Percentiles rank a stretch among this genome's conserved stretches.
phyloP scores from a whole-genome alignment of 495 filamentous ascomycete species.

The Aspergillus kassunensis region DNA sequence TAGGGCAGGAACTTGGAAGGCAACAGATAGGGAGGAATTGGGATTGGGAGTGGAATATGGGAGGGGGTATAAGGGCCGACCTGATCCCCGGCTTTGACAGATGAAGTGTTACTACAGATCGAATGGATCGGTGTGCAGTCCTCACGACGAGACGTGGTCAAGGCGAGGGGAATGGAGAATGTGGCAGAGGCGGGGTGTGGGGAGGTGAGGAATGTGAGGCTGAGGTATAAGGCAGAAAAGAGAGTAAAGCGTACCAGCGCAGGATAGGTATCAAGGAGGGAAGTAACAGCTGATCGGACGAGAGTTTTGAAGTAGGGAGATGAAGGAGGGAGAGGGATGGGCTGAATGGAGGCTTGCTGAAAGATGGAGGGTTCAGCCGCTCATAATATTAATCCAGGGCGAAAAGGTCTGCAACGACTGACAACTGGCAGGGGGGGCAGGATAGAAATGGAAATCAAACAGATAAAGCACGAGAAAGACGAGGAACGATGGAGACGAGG shows the following conservation, averaged over 20 bases:
- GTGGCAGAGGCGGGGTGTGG: slow-evolving; percentile 16
- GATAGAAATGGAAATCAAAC: slow-evolving; percentile 4
- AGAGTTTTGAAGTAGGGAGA: neutral
- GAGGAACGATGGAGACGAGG: slow-evolving; percentile 5
- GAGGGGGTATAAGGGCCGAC: slow-evolving; percentile 6
- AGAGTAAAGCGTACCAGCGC: slow-evolving; percentile 20
- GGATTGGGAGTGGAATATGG: slow-evolving; percentile 2
- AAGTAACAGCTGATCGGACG: slow-evolving; percentile 7
- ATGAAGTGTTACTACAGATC: slow-evolving; percentile 17
- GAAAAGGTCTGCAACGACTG: neutral
- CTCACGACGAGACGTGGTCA: slow-evolving; percentile 16
- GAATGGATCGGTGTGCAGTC: slow-evolving; percentile 15
- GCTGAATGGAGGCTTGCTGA: neutral
- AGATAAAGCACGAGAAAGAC: neutral
- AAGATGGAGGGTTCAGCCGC: slow-evolving; percentile 10
- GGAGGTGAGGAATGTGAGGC: slow-evolving; percentile 13
- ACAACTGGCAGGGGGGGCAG: neutral
- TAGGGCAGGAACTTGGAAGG: neutral
- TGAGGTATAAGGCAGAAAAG: slow-evolving; percentile 9
- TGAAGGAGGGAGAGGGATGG: neutral
- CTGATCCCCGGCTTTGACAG: slow-evolving; percentile 13
- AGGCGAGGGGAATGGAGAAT: slow-evolving; percentile 14
- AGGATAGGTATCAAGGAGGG: neutral
- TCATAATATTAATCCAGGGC: slow-evolving; percentile 5
- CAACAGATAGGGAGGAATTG: slow-evolving; percentile 2